Conservation (phyloP, 331 rosid genomes). For the Cydonia oblonga region DNA sequence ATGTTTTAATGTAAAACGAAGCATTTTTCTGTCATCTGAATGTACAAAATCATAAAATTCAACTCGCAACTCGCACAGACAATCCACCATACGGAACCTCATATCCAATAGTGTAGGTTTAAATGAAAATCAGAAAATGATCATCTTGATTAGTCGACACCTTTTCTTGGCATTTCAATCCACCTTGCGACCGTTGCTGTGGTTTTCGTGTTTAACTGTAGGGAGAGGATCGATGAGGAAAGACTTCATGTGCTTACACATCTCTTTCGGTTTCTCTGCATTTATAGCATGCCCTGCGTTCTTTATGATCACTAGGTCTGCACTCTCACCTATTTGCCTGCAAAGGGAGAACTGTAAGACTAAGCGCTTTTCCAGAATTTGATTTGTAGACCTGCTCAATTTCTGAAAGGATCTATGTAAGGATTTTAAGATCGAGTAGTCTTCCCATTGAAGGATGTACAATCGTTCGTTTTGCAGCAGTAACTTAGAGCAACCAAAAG, state of each 20-base stretch:
- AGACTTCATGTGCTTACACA: constrained; percentile 25
- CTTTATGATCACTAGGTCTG: constrained; percentile 31
- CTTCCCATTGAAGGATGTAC: background rate
- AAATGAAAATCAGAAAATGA: background rate
- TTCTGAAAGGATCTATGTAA: background rate
- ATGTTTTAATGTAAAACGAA: too few relatives aligned
- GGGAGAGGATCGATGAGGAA: constrained; percentile 29
- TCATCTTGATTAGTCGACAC: background rate
- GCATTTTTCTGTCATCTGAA: background rate
- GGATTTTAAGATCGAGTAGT: background rate
- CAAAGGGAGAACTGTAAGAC: background rate
- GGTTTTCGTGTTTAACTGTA: constrained; percentile 1
- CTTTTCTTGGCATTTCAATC: constrained; percentile 11
- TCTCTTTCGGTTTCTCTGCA: constrained; percentile 40
- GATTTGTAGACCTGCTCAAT: background rate
- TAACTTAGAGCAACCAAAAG: background rate
- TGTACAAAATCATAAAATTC: background rate
- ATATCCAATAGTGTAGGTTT: background rate
- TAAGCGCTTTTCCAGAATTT: background rate
- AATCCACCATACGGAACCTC: background rate
- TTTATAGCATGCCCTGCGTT: constrained; percentile 48
- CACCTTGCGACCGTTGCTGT: constrained; percentile 27
- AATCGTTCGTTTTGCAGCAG: background rate
- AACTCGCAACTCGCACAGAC: background rate
- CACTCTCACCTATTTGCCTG: constrained; percentile 37